Evolutionary conservation across 2,329 filamentous ascomycete species (phyloP).

Genomic region (Colletotrichum brevisporum): DNA sequence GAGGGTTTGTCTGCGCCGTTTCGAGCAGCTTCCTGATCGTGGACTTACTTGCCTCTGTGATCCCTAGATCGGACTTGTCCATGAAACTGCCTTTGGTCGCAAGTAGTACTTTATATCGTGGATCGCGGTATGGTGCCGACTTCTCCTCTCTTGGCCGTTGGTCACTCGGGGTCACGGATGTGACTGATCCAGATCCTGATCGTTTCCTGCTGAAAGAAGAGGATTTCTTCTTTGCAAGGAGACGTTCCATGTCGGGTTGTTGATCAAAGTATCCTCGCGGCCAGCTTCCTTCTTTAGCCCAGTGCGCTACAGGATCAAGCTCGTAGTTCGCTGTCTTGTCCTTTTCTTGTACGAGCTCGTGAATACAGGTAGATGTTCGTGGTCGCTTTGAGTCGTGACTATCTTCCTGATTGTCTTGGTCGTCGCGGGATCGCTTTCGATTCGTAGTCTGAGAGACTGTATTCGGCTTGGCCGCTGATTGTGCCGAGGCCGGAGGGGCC

Average conservation of each 20-base stretch:
- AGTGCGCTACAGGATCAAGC: not conserved
- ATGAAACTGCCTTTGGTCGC: constrained; percentile 58
- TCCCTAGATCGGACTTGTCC: constrained; percentile 48
- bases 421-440: constrained; percentile 9
- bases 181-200: constrained; percentile 13
- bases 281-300: constrained; percentile 13
- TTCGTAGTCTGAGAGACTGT: constrained; percentile 5
- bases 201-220: not conserved
- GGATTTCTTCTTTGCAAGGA: constrained; percentile 11
- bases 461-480: not conserved
- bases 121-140: constrained; percentile 53
- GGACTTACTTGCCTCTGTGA: constrained; percentile 50
- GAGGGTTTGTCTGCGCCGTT: constrained; percentile 48
- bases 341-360: not conserved
- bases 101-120: constrained; percentile 54
- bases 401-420: constrained; percentile 1
- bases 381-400: not conserved
- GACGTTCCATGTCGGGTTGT: not conserved
- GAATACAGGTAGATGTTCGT: not conserved
- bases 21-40: constrained; percentile 50
- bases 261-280: not conserved
- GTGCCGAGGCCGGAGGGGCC: not conserved
- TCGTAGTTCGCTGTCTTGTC: not conserved
- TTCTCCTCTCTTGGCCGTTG: constrained; percentile 55
- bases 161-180: constrained; percentile 51